These are phyloP conservation scores for Aotearoamyces nothofagi DNA, from an alignment of 2,329 filamentous ascomycete genomes.

Conservation along the genomic window DNA sequence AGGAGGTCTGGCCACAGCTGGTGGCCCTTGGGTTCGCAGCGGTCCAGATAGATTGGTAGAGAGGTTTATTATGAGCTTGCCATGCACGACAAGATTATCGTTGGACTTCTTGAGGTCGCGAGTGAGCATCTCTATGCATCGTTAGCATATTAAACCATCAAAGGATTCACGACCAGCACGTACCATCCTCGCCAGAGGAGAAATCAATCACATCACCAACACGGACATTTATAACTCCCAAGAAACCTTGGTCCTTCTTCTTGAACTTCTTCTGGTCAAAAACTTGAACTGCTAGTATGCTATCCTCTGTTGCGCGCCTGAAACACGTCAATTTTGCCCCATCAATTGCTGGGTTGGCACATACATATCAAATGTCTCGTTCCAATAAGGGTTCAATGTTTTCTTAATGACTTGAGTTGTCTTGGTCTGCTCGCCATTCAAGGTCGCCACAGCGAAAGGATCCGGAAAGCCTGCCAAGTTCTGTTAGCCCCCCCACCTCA, in stretches of 20 bases:
- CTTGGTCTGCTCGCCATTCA: constrained; percentile 95
- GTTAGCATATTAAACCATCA: background rate
- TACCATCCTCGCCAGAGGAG: constrained; percentile 79
- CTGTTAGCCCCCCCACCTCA: constrained; percentile 5
- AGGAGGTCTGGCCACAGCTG: constrained; percentile 16
- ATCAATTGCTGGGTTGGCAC: constrained; percentile 18
- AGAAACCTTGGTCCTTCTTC: constrained; percentile 99
- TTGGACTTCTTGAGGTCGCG: constrained; percentile 94
- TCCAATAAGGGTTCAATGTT: constrained; percentile 99
- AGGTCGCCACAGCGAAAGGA: constrained; percentile 91
- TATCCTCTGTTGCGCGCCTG: constrained; percentile 85
- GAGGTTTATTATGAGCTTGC: constrained; percentile 91
- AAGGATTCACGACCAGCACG: background rate
- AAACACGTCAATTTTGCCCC: constrained; percentile 9
- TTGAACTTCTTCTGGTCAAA: constrained; percentile 99
- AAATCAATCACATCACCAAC: constrained; percentile 91
- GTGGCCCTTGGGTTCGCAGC: constrained; percentile 27
- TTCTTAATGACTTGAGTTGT: constrained; percentile 97
- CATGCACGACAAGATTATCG: constrained; percentile 93
- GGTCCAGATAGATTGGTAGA: constrained; percentile 72
- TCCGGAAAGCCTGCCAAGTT: constrained; percentile 69
- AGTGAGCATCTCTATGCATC: constrained; percentile 77
- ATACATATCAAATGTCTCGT: constrained; percentile 97
- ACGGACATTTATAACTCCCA: constrained; percentile 93
- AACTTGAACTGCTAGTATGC: constrained; percentile 93